Evolutionary conservation across 2,329 filamentous ascomycete species (phyloP), one percentile per base, ranked within the genome.

Genomic region (Capronia coronata): DNA sequence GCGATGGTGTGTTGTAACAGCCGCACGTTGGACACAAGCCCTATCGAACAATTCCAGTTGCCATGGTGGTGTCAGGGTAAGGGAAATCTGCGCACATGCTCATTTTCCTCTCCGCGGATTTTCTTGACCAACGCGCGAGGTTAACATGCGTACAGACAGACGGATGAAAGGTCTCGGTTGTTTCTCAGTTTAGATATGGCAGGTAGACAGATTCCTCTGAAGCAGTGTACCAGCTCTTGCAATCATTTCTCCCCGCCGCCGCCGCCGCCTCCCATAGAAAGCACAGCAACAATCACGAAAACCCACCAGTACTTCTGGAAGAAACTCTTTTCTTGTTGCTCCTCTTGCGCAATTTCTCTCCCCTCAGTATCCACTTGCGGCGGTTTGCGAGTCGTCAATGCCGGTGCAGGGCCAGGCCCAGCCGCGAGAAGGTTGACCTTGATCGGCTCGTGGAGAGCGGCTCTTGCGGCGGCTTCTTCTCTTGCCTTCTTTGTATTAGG

Each of bases 221-320:
- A 10, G 35, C 35, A 38, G 35, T 19, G 35, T 38, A 18, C n/a
- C 32, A 16, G 9, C 37, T 25, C 42, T n/a, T n/a, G n/a, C n/a
- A n/a, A n/a, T 50, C 46, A 58, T 52, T 58, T 58, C 7, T 54
- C 54, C 35, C 46, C 54, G 57, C 67, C 69, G 14, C 66, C 69
- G 14, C 66, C 69, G 30, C 68, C 66, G 30, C 68, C 68, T 14
- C 67, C 66, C 63, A 73, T 64, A 21, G 63, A 64, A 48, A 74
- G 49, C 49, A 74, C 64, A 10, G 64, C 62, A 27, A 71, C 52
- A 29, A 71, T 64, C 54, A 70, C 62, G 46, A 72, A 63, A 34
- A 71, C 65, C 70, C 71, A 74, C 71, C 71, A 74, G 56, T 74
- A 74, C 52, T 71, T 71, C 51, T 72, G 69, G 39, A 73, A 64